Evolutionary conservation across 2,329 filamentous ascomycete genomes (phyloP), one percentile per base, ranked within the genome.

Genomic region (Colletotrichum gloeosporioides): DNA sequence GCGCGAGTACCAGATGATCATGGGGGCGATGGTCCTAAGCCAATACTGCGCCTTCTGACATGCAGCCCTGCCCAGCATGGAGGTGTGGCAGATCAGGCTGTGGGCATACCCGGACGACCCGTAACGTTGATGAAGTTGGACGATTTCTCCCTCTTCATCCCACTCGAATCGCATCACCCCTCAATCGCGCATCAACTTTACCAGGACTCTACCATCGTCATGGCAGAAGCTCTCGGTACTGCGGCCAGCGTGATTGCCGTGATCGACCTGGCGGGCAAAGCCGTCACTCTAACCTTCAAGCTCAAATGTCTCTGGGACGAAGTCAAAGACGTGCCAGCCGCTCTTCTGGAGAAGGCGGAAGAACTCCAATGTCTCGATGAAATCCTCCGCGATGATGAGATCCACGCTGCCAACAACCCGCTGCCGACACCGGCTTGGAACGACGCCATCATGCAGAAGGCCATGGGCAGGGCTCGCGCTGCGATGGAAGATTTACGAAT

Each of bases 231-330:
- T 29, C 16, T 77, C 2, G 67, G 71, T 9, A n/a, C 75, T 6
- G 75, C 72, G 9, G 15, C 71, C 12, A 63, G 71, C 62, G 55
- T 71, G 7, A 57, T 77, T 10, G 72, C 66, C 25, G 55, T 77
- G 5, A 69, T 75, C 31, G 73, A 75, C 3, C 65, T 78, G 8
- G 79, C 74, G 7, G 27, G 79, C 1, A 55, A 76, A 5, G 61
- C 67, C 3, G 79, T 77, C 10, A 73, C 62, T 29, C 68, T 76
- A 13, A 78, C 79, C 4, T 6, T 75, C 55, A 77, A 77, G 25
- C 71, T 79, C 2, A 31, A 71, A 7, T 57, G n/a, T 0, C 77
- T 83, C 1, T 71, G 78, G 6, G 10, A 61, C 2, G 61, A 81
- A 15, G 69, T 80, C 4, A 78, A 75, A 2, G 66, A 79, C 4